Percentiles rank a stretch among this genome's conserved stretches.
Conservation (phyloP, 164 flowering plant genomes). For the Annona cherimola region DNA sequence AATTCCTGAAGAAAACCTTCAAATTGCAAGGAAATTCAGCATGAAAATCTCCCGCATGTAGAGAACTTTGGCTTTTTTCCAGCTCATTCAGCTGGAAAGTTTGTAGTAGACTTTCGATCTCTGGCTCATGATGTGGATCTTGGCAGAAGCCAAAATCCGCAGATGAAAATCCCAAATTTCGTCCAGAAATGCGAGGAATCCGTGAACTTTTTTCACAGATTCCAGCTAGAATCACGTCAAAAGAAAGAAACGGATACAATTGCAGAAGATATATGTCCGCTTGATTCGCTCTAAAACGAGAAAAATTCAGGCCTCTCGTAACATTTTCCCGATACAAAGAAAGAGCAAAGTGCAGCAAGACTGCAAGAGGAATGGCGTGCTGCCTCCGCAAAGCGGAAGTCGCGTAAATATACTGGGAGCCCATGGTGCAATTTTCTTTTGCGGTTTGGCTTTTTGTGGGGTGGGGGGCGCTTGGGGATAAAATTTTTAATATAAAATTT, state of each 20-base stretch:
- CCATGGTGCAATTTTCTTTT: too few relatives aligned
- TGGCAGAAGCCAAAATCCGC: not conserved
- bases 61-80: not conserved
- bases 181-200: constrained; percentile 5
- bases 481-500: too few relatives aligned
- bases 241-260: not conserved
- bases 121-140: not conserved
- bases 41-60: not conserved
- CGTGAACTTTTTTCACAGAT: constrained; percentile 14
- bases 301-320: not conserved
- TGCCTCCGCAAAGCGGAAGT: not conserved
- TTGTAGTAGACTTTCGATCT: not conserved
- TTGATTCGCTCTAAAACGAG: not conserved
- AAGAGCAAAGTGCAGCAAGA: not conserved
- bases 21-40: constrained; percentile 3
- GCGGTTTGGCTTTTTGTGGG: too few relatives aligned
- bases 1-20: not conserved
- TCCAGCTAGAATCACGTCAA: constrained; percentile 13
- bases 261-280: not conserved
- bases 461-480: too few relatives aligned
- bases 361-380: not conserved
- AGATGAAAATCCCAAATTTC: not conserved
- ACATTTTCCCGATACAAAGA: not conserved
- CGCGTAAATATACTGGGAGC: too few relatives aligned
- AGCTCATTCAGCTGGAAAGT: not conserved